These are phyloP conservation scores for Pyracantha coccinea DNA, from an alignment of 331 rosid species.

Conservation along the genomic window DNA sequence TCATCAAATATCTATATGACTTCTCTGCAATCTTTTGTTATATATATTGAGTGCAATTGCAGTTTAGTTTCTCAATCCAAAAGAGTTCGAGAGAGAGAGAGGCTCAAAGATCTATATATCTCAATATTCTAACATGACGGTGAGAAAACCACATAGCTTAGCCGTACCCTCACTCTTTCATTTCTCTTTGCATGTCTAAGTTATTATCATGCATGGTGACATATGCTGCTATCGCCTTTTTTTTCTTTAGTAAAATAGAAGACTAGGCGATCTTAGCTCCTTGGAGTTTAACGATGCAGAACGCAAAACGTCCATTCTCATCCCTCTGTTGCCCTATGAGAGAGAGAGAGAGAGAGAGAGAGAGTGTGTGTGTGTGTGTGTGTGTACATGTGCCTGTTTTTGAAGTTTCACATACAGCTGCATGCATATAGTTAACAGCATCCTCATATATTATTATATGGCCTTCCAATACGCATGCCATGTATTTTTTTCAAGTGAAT, in stretches of 20 bases:
- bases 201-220: neutral
- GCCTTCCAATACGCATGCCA: no score
- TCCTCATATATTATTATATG: no score
- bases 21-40: constrained; percentile 2
- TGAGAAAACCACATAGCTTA: neutral
- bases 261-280: no score
- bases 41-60: constrained; percentile 9
- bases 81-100: neutral
- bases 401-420: neutral
- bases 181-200: neutral
- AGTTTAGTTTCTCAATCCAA: neutral
- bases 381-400: neutral
- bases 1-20: neutral
- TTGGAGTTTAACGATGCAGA: no score
- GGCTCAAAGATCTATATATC: constrained; percentile 2
- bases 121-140: constrained; percentile 24
- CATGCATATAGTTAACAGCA: neutral
- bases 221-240: neutral
- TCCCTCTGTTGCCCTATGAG: no score
- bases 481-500: no score
- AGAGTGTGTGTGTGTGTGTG: neutral
- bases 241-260: no score
- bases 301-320: no score
- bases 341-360: no score
- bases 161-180: neutral